phyloP scores from a whole-genome alignment of 2,329 filamentous ascomycete species.

The Pestalotiopsis sp. region DNA sequence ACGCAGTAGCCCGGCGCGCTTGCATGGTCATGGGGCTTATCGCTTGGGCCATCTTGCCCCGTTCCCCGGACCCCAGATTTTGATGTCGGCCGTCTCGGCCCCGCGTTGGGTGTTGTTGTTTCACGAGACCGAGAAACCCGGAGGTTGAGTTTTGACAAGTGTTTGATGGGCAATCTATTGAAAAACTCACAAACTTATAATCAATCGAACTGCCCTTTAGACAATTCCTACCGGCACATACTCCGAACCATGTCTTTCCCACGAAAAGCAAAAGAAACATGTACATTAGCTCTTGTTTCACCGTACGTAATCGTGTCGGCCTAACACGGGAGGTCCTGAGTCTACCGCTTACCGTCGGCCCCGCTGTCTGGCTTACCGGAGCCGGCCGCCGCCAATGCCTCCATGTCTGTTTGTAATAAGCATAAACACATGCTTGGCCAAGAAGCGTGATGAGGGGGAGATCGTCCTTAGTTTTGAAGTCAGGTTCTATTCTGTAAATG shows the following conservation, averaged over 20 bases:
- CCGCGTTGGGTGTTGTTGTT: not conserved
- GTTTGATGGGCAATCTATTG: not conserved
- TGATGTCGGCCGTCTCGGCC: not conserved
- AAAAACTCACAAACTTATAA: too few species aligned
- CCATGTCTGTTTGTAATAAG: not conserved
- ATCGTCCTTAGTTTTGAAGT: too few species aligned
- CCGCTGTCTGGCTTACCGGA: not conserved
- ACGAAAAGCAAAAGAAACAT: not conserved
- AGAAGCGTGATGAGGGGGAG: not conserved
- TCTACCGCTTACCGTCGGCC: constrained; percentile 7
- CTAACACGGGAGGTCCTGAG: not conserved
- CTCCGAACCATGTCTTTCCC: not conserved
- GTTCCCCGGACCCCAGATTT: constrained; percentile 8
- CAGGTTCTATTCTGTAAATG: too few species aligned
- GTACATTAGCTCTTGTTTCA: not conserved
- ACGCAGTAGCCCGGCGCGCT: not conserved
- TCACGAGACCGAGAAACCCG: constrained; percentile 2
- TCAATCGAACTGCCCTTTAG: too few species aligned
- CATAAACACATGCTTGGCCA: not conserved
- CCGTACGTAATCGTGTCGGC: not conserved
- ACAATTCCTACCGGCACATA: too few species aligned
- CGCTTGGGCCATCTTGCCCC: not conserved
- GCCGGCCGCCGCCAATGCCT: not conserved
- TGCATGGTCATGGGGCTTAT: constrained; percentile 3
- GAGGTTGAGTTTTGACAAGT: not conserved